Base-by-base conservation (phyloP, 2,329 filamentous ascomycete genomes). In the Fusarium neocosmosporiellum region DNA sequence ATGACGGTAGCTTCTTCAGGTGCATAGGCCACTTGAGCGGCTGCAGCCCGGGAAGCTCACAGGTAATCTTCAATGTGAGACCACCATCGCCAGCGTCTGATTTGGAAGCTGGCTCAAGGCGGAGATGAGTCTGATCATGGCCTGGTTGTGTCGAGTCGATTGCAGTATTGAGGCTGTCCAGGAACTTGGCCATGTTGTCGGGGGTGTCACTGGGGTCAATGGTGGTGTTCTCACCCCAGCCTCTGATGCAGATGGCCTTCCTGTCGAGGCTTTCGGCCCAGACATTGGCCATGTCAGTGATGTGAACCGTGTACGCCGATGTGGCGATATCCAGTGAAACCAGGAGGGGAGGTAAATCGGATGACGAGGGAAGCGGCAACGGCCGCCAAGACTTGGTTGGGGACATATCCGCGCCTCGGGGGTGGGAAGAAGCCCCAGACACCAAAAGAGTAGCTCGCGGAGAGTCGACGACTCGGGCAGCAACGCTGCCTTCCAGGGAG, bases 221-320 rank as follows among this genome's bases (percentile, higher is more conserved):
- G 69, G 88, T 91, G 18, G 91, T 93, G 74, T 90, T 87, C 73
- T 91, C 87, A 27, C 87, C 82, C 64, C 89, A 85, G 33, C 90
- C 92, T 67, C 92, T 88, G 67, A 86, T 83, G 63, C 91, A 86
- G 65, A 96, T 92, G 13, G 84, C 86, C n/a, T 84, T 85, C 24
- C 89, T 84, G 64, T 90, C 87, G 24, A 95, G 82, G 10, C 80
- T 85, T 81, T 95, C 93, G 29, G 84, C 82, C 93, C 93, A 96
- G n/a, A 95, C 84, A 72, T 91, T 88, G 78, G 88, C 90, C 67
- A 95, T 85, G 78, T 96, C 93, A 3, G 92, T 94, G 41, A 96
- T 78, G 66, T 89, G 86, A 31, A 95, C 79, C 2, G 83, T 86
- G 82, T 95, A 95, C 13, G 89, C 87, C 24, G 86, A 81, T 18